Evolutionary conservation across 2,329 filamentous ascomycete genomes (phyloP).

Genomic region (Fusarium sulawesiense): DNA sequence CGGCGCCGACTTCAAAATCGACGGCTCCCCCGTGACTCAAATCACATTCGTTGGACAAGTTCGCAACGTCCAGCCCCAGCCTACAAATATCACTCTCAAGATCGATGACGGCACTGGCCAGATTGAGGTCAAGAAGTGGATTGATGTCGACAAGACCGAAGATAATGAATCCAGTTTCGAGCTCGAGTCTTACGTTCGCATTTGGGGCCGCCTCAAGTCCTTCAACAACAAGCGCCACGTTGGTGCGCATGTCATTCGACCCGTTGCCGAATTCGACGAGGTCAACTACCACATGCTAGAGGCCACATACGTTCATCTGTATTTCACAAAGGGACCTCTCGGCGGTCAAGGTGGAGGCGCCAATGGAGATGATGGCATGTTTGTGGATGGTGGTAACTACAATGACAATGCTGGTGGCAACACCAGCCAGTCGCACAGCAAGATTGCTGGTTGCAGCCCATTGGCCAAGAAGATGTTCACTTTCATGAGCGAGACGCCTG

Average conservation of each 20-base stretch:
- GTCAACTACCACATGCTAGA: conserved; percentile 93
- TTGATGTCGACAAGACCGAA: conserved; percentile 71
- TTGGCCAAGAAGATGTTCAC: conserved; percentile 77
- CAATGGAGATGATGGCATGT: conserved; percentile 64
- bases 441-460: conserved; percentile 62
- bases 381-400: conserved; percentile 63
- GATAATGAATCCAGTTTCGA: conserved; percentile 66
- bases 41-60: conserved; percentile 89
- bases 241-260: conserved; percentile 81
- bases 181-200: conserved; percentile 83
- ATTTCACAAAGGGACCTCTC: conserved; percentile 77
- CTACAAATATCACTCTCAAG: conserved; percentile 91
- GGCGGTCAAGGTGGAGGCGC: conserved; percentile 54
- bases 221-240: conserved; percentile 88
- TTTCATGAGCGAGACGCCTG: conserved; percentile 72
- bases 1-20: conserved; percentile 82
- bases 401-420: conserved; percentile 52
- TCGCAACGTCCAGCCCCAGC: conserved; percentile 84
- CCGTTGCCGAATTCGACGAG: conserved; percentile 88
- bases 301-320: conserved; percentile 87
- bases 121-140: conserved; percentile 91
- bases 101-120: conserved; percentile 94
- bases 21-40: conserved; percentile 78
- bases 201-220: conserved; percentile 84
- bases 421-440: conserved; percentile 53